Conservation (phyloP, 192 early-diverging fungal species). For the Rhizophagus sp. region DNA sequence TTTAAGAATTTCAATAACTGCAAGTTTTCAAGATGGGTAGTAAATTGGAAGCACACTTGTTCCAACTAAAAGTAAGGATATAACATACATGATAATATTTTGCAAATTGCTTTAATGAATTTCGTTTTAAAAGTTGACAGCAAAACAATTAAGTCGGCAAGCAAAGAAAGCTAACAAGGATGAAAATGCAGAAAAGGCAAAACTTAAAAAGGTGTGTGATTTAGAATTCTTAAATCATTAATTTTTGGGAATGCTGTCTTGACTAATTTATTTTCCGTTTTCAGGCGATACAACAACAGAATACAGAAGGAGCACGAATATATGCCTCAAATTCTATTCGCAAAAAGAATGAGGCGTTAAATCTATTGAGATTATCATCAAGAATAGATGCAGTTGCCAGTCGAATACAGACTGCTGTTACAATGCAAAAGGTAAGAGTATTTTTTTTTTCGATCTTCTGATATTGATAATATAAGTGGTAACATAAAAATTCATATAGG, state of each 20-base stretch:
- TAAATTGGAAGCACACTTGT: conserved; percentile 4
- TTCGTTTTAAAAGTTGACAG: conserved; percentile 70
- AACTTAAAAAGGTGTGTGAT: conserved; percentile 80
- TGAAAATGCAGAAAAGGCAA: conserved; percentile 74
- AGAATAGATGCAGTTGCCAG: conserved; percentile 91
- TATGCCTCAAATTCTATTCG: conserved; percentile 95
- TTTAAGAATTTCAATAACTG: too few relatives aligned
- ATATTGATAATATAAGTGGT: background rate
- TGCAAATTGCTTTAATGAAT: background rate
- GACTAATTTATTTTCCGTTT: background rate
- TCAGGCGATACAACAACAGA: conserved; percentile 89
- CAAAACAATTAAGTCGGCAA: conserved; percentile 84
- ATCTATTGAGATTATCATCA: conserved; percentile 83
- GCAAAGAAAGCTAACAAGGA: conserved; percentile 87
- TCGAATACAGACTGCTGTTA: conserved; percentile 91
- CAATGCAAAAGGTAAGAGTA: conserved; percentile 71
- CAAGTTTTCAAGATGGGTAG: background rate
- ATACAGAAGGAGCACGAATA: conserved; percentile 91
- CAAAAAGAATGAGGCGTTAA: conserved; percentile 94
- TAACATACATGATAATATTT: too few relatives aligned
- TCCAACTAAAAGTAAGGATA: conserved; percentile 11
- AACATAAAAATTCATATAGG: conserved; percentile 33
- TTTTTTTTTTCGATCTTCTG: background rate
- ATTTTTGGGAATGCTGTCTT: background rate
- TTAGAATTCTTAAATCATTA: background rate